These are phyloP conservation scores for Geranomyces michiganensis DNA, from an alignment of 192 early-diverging fungal species.

Conservation along the genomic window DNA sequence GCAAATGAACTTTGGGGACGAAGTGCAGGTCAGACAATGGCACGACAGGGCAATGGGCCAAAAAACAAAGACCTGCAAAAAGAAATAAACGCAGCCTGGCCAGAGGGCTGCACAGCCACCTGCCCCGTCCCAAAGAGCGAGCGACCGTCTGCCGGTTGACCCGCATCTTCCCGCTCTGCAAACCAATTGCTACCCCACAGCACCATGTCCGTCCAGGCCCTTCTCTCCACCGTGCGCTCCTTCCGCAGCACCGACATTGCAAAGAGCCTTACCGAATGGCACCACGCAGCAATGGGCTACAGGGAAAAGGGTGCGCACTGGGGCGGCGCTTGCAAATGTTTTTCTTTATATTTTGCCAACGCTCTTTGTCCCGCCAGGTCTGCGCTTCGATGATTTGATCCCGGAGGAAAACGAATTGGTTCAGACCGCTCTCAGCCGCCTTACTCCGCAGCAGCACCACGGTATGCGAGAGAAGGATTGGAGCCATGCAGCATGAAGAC, in stretches of 20 bases:
- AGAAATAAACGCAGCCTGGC: no score
- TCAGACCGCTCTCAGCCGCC: conserved; percentile 78
- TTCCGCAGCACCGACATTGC: conserved; percentile 28
- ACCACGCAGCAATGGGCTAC: conserved; percentile 44
- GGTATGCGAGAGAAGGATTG: neutral
- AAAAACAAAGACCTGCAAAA: no score
- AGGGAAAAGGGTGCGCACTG: conserved; percentile 40
- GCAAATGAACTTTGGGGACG: no score
- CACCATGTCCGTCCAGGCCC: neutral
- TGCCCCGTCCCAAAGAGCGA: no score
- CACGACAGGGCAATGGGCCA: no score
- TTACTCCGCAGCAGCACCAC: conserved; percentile 68
- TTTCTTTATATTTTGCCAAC: neutral
- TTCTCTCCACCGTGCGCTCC: conserved; percentile 16
- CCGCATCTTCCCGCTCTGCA: no score
- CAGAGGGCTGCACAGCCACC: no score
- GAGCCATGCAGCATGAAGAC: no score
- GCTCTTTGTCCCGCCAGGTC: conserved; percentile 52
- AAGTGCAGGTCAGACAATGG: no score
- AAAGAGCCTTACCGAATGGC: conserved; percentile 28
- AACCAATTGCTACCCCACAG: no score
- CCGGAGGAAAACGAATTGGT: conserved; percentile 81
- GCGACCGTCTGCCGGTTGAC: no score
- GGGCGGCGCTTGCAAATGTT: neutral
- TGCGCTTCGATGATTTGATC: conserved; percentile 90